Evolutionary conservation across 257 asterid species (phyloP), one percentile per base, ranked within the genome.

Genomic region (Gentiana straminea): DNA sequence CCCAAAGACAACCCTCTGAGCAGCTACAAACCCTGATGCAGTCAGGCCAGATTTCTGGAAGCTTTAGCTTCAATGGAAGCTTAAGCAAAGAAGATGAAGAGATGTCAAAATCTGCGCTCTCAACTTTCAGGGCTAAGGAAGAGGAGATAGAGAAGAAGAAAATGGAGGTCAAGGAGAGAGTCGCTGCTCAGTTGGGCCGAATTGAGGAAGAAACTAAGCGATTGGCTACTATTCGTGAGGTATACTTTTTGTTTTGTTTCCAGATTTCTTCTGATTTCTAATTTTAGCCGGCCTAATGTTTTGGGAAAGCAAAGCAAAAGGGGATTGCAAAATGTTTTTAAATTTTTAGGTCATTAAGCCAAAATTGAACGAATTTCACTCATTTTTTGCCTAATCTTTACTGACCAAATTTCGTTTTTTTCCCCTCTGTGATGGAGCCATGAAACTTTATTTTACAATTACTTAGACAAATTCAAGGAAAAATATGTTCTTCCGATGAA

Each of bases 111-210:
- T 88, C 99, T 50, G 99, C 97, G 1, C 93, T 92, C 35, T 73
- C 88, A 6, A 79, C 92, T 57, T 92, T 92, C 64, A 81, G 81
- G 69, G 99, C 97, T 34, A 92, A 88, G 60, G 99, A 92, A 61
- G 99, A 92, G 64, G 99, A 92, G 75, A 92, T 92, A 63, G 99
- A 92, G 86, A 92, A 83, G 84, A 92, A 73, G 87, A 88, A 85
- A 67, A 51, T 86, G 67, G 99, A 92, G 60, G 95, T 92, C 9
- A 83, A 61, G 79, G 97, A 92, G 74, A 92, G 67, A 65, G 97
- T 92, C 43, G 90, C 79, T 60, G 91, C 86, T 0, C 99, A 92
- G 82, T 71, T 92, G 39, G 99, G 95, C 41, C 94, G 99, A 33
- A 88, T 92, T 59, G 97, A 92, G 70, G 97, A 83, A 57, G 99